These are phyloP conservation scores for Vanrija humicola DNA, from an alignment of 1,284 basidiomycete genomes.

Conservation along the genomic window DNA sequence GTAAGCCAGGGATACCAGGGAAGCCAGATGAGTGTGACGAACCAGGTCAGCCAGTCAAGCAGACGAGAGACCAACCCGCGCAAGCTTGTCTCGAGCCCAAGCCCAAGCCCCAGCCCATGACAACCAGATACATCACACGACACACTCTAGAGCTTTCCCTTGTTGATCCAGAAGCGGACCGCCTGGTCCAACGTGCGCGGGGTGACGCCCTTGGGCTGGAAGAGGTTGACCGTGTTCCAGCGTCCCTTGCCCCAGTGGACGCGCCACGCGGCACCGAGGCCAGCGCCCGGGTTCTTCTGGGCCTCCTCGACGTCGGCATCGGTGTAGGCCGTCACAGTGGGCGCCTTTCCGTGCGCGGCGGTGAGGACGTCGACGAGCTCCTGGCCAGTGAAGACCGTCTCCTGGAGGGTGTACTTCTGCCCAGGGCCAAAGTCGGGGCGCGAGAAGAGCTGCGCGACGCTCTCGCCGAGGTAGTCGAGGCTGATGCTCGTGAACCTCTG, in stretches of 20 bases:
- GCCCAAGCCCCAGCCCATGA: no score
- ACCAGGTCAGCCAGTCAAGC: no score
- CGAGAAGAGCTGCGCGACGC: slow-evolving; percentile 5
- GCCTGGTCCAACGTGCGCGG: slow-evolving; percentile 2
- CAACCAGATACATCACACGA: background rate
- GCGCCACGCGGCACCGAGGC: slow-evolving; percentile 8
- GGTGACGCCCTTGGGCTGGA: background rate
- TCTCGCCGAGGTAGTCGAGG: slow-evolving; percentile 4
- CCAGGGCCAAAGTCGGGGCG: background rate
- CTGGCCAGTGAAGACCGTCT: slow-evolving; percentile 6
- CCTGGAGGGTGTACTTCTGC: slow-evolving; percentile 4
- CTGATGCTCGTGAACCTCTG: background rate
- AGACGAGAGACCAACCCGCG: no score
- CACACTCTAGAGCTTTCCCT: no score
- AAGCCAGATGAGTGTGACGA: no score
- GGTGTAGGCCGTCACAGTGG: background rate
- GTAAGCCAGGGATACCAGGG: no score
- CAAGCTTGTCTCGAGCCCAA: no score
- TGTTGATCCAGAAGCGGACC: background rate
- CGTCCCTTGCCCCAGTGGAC: slow-evolving; percentile 10
- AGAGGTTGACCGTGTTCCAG: slow-evolving; percentile 2
- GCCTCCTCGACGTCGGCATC: background rate
- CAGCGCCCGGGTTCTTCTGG: background rate
- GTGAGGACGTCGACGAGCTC: slow-evolving; percentile 5
- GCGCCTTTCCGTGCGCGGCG: background rate